Conservation (phyloP, 2,329 filamentous ascomycete species). For the Celoporthe dispersa region DNA sequence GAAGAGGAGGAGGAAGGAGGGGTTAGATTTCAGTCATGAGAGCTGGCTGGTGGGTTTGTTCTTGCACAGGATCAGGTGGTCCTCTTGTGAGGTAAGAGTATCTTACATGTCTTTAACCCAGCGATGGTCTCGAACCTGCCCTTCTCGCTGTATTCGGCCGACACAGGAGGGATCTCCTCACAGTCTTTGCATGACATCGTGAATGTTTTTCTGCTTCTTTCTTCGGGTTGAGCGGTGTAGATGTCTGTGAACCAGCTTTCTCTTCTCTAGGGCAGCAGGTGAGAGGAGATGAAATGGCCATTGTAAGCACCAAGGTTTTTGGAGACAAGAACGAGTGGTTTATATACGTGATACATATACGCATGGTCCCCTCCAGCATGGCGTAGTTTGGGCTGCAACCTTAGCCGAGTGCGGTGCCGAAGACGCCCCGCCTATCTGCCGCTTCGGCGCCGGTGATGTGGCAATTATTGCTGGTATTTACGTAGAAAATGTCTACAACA, state of each 20-base stretch:
- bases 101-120: conserved; percentile 48
- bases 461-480: neutral
- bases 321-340: neutral
- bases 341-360: neutral
- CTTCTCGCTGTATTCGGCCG: conserved; percentile 45
- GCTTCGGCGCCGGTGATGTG: neutral
- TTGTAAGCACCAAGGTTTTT: neutral
- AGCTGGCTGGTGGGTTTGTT: neutral
- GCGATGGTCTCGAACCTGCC: conserved; percentile 46
- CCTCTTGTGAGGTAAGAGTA: neutral
- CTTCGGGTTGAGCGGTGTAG: neutral
- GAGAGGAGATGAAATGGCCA: neutral
- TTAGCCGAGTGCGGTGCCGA: conserved; percentile 8
- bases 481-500: no score
- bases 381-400: neutral
- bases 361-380: neutral
- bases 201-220: neutral
- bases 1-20: neutral
- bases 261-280: neutral
- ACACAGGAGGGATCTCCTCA: conserved; percentile 42
- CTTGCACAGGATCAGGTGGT: no score
- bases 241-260: neutral
- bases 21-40: neutral
- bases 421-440: neutral
- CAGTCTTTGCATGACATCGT: conserved; percentile 38